These are phyloP conservation scores for Mycena filopes DNA, from an alignment of 768 basidiomycete genomes.

Conservation along the genomic window DNA sequence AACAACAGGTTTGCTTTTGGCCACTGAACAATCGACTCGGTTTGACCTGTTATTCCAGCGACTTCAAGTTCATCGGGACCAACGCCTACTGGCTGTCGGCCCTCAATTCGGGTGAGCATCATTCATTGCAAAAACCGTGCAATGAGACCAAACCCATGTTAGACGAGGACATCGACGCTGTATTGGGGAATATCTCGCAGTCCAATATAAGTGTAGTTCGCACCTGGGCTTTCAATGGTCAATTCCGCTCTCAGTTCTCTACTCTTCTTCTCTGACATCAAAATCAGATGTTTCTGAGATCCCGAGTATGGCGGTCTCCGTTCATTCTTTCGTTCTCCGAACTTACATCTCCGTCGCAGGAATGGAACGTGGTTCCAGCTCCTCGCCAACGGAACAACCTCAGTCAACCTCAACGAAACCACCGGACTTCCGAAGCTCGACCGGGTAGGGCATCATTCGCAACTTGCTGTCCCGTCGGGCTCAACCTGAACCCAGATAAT, in stretches of 20 bases:
- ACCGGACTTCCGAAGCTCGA: conserved; percentile 75
- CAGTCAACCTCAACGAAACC: conserved; percentile 64
- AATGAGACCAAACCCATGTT: not conserved
- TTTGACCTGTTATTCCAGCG: conserved; percentile 42
- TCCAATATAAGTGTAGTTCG: conserved; percentile 69
- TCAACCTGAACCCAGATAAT: conserved; percentile 34
- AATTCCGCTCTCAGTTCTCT: conserved; percentile 13
- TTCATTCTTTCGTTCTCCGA: too few species aligned
- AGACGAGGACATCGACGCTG: conserved; percentile 64
- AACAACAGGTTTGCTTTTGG: conserved; percentile 60
- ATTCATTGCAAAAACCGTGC: conserved; percentile 3
- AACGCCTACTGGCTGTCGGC: conserved; percentile 75
- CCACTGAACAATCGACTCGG: conserved; percentile 41
- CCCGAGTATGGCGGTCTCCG: not conserved
- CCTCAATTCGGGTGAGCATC: conserved; percentile 56
- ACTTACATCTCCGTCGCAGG: conserved; percentile 39
- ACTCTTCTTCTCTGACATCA: not conserved
- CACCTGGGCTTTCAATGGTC: conserved; percentile 80
- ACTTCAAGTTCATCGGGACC: conserved; percentile 61
- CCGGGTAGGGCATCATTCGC: conserved; percentile 46
- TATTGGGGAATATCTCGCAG: conserved; percentile 66
- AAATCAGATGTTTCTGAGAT: conserved; percentile 27
- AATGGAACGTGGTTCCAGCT: conserved; percentile 75
- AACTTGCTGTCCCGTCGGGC: conserved; percentile 42
- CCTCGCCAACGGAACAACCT: conserved; percentile 62